Base-by-base conservation (phyloP, 345 rosid species). In the Moricandia arvensis region DNA sequence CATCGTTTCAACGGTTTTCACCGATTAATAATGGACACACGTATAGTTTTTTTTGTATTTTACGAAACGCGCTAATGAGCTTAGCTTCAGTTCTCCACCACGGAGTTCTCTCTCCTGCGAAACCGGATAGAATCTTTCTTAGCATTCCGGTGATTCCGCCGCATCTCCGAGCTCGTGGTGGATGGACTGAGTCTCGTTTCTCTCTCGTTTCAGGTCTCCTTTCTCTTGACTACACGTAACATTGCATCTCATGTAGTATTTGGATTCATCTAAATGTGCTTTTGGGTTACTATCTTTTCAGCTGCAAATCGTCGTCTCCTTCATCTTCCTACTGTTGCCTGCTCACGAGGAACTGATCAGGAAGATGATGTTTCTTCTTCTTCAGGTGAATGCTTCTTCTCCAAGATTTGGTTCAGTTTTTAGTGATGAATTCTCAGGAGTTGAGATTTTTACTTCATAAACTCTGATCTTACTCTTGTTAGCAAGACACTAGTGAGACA, bases 31-130 rank as follows among this genome's bases (percentile, higher is more conserved):
- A 21, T 59, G 63, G 73, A 45, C 51, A 78, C 69, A 49, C 64
- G 57, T 15, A 26, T 1, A 8, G 11, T 8, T 17, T 38, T n/a
- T 37, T 61, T 34, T 66, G 64, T 59, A 60, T 60, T 59, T 60
- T 16, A 66, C 31, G 69, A 35, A 67, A 71, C 41, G 63, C 75
- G 63, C 71, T 37, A 45, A 86, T 89, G 97, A 83, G 87, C 66
- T 74, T 88, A 59, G 83, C 98, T 84, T 86, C 96, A 13, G 90
- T 83, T 45, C 73, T 86, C 81, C 87, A 83, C 77, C 80, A 68
- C 72, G 68, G 86, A 68, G 34, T 83, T 65, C 85, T 80, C 73
- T 68, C 82, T 74, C 83, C 91, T 63, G 82, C 76, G 21, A 82
- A 80, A 18, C 67, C 81, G 76, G 81, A 82, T 78, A 72, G 80